Conservation (phyloP, 164 flowering plant species). For the Stephania japonica region DNA sequence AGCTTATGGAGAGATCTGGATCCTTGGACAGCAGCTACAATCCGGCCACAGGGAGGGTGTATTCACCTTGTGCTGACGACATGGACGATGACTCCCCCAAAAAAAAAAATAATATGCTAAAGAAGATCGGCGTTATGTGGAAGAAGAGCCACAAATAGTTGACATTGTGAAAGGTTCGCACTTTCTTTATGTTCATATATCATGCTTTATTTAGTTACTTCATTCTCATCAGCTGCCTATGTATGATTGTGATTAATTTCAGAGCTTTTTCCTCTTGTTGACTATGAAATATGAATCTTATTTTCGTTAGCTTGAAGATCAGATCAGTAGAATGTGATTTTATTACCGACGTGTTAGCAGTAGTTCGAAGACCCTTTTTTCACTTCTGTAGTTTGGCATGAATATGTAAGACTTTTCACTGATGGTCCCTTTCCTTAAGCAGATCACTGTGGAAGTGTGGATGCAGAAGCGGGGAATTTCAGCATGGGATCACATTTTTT, state of each 20-base stretch:
- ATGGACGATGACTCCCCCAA: constrained; percentile 66
- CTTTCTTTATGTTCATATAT: neutral
- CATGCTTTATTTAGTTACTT: neutral
- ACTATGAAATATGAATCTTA: too few species aligned
- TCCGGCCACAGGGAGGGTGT: constrained; percentile 30
- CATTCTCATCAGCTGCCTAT: neutral
- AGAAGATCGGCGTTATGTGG: constrained; percentile 84
- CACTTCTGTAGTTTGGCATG: too few species aligned
- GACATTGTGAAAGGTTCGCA: neutral
- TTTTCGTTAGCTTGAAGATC: too few species aligned
- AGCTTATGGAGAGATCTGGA: constrained; percentile 52
- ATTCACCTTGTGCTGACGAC: constrained; percentile 60
- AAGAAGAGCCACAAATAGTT: constrained; percentile 67
- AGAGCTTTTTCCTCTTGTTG: too few species aligned
- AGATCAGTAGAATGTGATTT: too few species aligned
- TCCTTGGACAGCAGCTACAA: constrained; percentile 54
- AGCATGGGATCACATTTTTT: neutral
- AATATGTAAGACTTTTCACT: too few species aligned
- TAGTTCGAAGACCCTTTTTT: too few species aligned
- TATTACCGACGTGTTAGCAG: too few species aligned
- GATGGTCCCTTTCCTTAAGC: too few species aligned
- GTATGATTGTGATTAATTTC: too few species aligned
- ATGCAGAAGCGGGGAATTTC: neutral
- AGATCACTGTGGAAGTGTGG: too few species aligned
- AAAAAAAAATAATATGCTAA: constrained; percentile 83